Base-by-base conservation (phyloP, 1,139 yeast genomes). In the Blastobotrys ciferrii region DNA sequence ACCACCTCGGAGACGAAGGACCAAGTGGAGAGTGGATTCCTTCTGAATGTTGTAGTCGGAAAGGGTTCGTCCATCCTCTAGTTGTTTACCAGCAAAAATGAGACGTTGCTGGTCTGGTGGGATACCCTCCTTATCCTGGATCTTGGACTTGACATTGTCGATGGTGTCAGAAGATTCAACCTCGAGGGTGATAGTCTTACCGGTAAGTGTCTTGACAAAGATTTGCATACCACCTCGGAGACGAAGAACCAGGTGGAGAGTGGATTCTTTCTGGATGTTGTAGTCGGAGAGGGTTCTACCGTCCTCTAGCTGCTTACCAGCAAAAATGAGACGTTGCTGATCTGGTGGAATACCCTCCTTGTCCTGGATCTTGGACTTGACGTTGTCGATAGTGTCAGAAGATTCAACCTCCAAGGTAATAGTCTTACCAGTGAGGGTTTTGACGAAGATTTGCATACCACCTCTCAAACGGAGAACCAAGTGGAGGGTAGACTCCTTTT, bases 211-310 rank as follows among this genome's bases (percentile, higher is more conserved):
- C 80, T 91, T 91, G 79, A 92, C 97, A 80, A 92, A 92, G 80
- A 91, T 89, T 81, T 91, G 97, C 98, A 91, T 91, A 82, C 96
- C 96, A 85, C 98, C 98, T 84, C 98, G 87, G 76, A 92, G 87
- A 83, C 98, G 89, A 64, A 92, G 81, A 71, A 92, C 98, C 77
- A 92, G 85, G 80, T 92, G 97, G 63, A 92, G 77, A 64, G 98
- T 92, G 62, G 98, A 91, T 82, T 92, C 98, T 88, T 92, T 91
- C 82, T 91, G 97, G 81, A 92, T 92, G 94, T 91, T 91, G 96
- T 92, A 92, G 83, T 92, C 98, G 66, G 96, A 85, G 69, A 92
- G 82, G 65, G 98, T 91, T 83, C 98, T 88, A 70, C 97, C 97
- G 70, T 92, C 98, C 81, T 91, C 98, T 75, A 92, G 87, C 80